Base-by-base conservation (phyloP, 352 stramenopile genomes). In the Phytophthora palmivora region DNA sequence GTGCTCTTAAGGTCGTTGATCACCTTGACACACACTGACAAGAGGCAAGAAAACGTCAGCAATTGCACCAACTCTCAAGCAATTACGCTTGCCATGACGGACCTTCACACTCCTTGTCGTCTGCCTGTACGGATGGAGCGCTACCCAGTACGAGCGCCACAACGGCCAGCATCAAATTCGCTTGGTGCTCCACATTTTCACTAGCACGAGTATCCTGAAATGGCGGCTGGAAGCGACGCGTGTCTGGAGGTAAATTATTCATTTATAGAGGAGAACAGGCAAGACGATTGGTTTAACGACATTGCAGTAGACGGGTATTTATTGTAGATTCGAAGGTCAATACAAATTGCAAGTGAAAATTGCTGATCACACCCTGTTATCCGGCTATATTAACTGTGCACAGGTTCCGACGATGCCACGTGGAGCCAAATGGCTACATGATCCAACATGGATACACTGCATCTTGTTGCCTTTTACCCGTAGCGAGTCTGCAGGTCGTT, bases 31-130 rank as follows among this genome's bases (percentile, higher is more conserved):
- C 94, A 98, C 28, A 98, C 94, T 97, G 50, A 41, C 22, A 39
- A 54, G 15, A 58, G n/a, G n/a, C n/a, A n/a, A n/a, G n/a, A n/a
- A n/a, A n/a, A n/a, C 34, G 14, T 16, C 30, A 21, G 24, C 11
- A 55, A 38, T 37, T 34, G 32, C 51, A 39, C 3, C 18, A 45
- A 24, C 28, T 26, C n/a, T 22, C 7, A 9, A 33, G 24, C 30
- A 39, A 30, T 42, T 34, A 37, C 1, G 43, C 26, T 28, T 28
- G 24, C 24, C 3, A 28, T 9, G 5, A 69, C 72, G 16, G 24
- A 97, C 92, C 91, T 96, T 98, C 92, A 65, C 93, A 98, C 24
- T 97, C 88, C 69, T 96, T 89, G 11, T 78, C 80, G 16, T 81
- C 76, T 2, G 79, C 80, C 41, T 70, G 63, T 2, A 76, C 67